A percentile compares a stretch with the other conserved stretches of the same genome.
Evolutionary conservation across 2,329 filamentous ascomycete species (phyloP).

Genomic region (Ophiostoma ulmi): DNA sequence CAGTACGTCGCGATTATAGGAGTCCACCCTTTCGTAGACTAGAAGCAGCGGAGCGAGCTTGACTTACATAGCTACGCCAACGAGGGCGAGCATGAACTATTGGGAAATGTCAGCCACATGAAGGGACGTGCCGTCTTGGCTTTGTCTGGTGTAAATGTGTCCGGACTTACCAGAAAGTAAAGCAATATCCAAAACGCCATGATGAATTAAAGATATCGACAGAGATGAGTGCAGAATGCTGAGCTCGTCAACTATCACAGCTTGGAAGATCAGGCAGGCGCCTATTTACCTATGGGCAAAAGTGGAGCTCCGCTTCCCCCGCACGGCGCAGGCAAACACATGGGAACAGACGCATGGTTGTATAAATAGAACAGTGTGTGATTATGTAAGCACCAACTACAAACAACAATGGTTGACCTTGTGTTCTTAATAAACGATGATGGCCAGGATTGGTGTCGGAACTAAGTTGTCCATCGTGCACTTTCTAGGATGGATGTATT

Average conservation of each 20-base stretch:
- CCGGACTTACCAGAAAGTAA: background rate
- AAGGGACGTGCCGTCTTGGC: background rate
- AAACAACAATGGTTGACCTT: background rate
- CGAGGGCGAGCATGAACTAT: slow-evolving; percentile 14
- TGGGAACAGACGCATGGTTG: background rate
- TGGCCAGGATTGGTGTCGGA: background rate
- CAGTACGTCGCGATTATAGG: background rate
- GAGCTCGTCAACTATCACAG: background rate
- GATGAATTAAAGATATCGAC: background rate
- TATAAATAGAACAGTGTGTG: background rate
- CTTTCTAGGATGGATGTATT: too few relatives aligned
- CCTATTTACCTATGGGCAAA: background rate
- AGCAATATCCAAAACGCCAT: background rate
- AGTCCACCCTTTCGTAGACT: background rate
- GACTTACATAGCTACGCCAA: slow-evolving; percentile 8
- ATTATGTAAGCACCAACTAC: background rate
- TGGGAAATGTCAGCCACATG: background rate
- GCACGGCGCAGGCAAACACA: background rate
- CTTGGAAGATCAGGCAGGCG: background rate
- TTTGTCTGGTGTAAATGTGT: background rate
- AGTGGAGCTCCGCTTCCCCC: background rate
- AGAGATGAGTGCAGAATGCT: background rate
- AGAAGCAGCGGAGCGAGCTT: background rate
- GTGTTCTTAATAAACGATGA: background rate
- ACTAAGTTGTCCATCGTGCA: too few relatives aligned